These are phyloP conservation scores for Candida silvicultrix DNA, from an alignment of 805 yeast genomes.

Conservation along the genomic window DNA sequence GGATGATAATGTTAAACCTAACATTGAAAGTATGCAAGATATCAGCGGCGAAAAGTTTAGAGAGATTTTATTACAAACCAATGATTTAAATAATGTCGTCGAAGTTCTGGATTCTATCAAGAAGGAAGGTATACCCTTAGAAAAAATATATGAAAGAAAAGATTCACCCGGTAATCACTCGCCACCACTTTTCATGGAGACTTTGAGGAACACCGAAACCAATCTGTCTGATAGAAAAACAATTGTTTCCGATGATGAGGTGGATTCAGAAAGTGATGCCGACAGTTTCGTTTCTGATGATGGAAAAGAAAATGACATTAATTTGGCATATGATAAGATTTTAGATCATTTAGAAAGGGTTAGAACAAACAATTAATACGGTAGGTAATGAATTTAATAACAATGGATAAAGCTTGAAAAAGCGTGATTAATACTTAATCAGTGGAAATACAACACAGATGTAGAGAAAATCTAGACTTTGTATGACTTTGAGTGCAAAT, in stretches of 20 bases:
- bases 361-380: conserved; percentile 18
- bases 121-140: conserved; percentile 33
- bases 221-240: conserved; percentile 5
- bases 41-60: conserved; percentile 31
- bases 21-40: conserved; percentile 21
- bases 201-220: conserved; percentile 11
- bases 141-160: conserved; percentile 23
- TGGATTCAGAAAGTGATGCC: conserved; percentile 6
- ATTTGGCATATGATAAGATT: conserved; percentile 34
- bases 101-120: conserved; percentile 33
- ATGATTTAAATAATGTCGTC: conserved; percentile 31
- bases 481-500: too few relatives aligned
- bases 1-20: conserved; percentile 16
- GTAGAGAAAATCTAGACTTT: too few relatives aligned
- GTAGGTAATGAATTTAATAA: too few relatives aligned
- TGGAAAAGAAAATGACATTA: conserved; percentile 21
- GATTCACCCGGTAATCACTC: background rate
- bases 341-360: conserved; percentile 30
- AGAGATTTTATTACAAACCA: conserved; percentile 29
- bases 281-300: conserved; percentile 4
- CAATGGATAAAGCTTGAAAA: too few relatives aligned
- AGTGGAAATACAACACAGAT: too few relatives aligned
- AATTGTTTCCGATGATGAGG: conserved; percentile 2
- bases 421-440: too few relatives aligned
- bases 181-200: conserved; percentile 12